Evolutionary conservation across 306 rosid genomes (phyloP).

Genomic region (Casuarina cunninghamiana): DNA sequence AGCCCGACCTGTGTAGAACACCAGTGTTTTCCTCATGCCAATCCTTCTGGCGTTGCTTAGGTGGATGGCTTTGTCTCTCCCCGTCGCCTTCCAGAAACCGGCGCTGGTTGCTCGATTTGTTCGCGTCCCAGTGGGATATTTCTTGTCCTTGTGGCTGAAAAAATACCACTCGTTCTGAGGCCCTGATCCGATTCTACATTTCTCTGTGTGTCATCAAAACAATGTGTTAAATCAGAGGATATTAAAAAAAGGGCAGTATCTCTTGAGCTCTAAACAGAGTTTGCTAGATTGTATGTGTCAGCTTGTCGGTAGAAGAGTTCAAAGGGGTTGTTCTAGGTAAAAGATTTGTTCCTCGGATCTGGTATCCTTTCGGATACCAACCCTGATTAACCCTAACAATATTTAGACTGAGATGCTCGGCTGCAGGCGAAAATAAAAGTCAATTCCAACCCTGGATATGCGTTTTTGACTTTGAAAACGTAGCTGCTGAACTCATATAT

Average conservation of each 20-base stretch:
- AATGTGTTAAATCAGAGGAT: neutral
- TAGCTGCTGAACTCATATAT: neutral
- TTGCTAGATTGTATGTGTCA: no score
- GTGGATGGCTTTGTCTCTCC: slow-evolving; percentile 92
- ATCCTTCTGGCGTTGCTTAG: slow-evolving; percentile 66
- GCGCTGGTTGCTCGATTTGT: slow-evolving; percentile 93
- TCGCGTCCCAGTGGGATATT: slow-evolving; percentile 94
- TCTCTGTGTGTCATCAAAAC: slow-evolving; percentile 47
- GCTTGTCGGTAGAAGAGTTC: no score
- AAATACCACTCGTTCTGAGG: slow-evolving; percentile 97
- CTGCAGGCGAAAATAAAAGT: neutral
- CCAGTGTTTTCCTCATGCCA: slow-evolving; percentile 98
- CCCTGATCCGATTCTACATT: slow-evolving; percentile 90
- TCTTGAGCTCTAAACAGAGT: no score
- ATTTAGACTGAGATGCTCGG: neutral
- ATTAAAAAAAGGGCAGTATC: neutral
- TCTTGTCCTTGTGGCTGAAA: slow-evolving; percentile 98
- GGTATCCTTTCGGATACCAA: neutral
- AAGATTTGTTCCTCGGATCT: no score
- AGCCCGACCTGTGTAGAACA: slow-evolving; percentile 98
- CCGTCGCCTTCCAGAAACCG: slow-evolving; percentile 98
- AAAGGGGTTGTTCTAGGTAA: no score
- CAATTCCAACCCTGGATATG: neutral
- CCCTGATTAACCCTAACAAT: neutral
- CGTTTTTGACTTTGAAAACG: neutral